Conservation (phyloP, 306 rosid genomes). For the Cucurbita ficifolia region DNA sequence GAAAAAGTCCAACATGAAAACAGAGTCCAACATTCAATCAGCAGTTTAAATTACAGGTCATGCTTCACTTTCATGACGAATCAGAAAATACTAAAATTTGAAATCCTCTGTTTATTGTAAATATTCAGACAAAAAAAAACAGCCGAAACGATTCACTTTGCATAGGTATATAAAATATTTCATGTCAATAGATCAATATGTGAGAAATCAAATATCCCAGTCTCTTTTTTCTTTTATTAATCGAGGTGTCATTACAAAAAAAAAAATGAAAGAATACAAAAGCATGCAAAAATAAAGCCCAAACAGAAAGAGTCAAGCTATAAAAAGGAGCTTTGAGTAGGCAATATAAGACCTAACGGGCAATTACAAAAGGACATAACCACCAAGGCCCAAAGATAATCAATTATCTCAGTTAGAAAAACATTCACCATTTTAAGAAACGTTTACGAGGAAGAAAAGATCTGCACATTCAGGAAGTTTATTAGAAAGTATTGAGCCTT, state of each 20-base stretch:
- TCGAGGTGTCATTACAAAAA: too few relatives aligned
- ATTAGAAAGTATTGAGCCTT: neutral
- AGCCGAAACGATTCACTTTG: neutral
- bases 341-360: neutral
- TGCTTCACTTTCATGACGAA: neutral
- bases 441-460: neutral
- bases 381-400: too few relatives aligned
- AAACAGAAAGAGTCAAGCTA: neutral
- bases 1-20: neutral
- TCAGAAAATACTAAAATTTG: neutral
- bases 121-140: neutral
- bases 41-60: neutral
- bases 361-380: neutral
- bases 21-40: neutral
- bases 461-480: neutral
- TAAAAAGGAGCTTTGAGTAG: neutral
- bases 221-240: too few relatives aligned
- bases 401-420: neutral
- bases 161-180: neutral
- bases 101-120: neutral
- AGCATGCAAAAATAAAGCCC: neutral
- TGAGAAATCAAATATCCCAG: neutral
- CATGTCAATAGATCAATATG: neutral
- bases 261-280: neutral
- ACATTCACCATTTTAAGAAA: neutral